These are phyloP conservation scores for Drosera capensis DNA, from an alignment of 148 eudicot species.

Conservation along the genomic window DNA sequence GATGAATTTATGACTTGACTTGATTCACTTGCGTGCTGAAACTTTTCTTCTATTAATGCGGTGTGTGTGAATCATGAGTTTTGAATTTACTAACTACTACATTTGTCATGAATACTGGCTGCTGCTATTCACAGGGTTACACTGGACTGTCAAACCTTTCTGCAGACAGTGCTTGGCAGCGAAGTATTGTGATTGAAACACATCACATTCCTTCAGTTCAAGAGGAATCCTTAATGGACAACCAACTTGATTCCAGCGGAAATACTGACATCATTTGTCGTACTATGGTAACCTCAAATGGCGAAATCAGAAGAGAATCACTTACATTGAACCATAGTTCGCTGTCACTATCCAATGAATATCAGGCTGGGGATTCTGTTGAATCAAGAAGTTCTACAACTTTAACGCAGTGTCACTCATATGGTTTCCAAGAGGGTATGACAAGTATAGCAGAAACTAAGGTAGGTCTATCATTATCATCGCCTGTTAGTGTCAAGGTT, in stretches of 20 bases:
- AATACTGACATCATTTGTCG: conserved; percentile 10
- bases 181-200: conserved; percentile 11
- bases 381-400: conserved; percentile 11
- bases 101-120: too few species aligned
- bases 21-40: too few species aligned
- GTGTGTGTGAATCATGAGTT: too few species aligned
- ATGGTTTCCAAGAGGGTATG: conserved; percentile 11
- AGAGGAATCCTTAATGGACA: conserved; percentile 10
- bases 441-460: conserved; percentile 8
- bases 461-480: conserved; percentile 14
- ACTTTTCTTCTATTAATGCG: too few species aligned
- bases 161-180: conserved; percentile 3
- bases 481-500: conserved; percentile 26
- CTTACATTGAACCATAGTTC: conserved; percentile 4
- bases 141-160: conserved; percentile 10
- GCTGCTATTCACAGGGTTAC: conserved; percentile 12
- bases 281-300: conserved; percentile 10
- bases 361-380: conserved; percentile 5
- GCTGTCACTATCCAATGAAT: conserved; percentile 2
- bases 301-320: conserved; percentile 9
- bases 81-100: too few species aligned
- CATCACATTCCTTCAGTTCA: conserved; percentile 10
- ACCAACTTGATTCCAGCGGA: conserved; percentile 3
- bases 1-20: too few species aligned
- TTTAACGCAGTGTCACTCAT: conserved; percentile 3